phyloP scores from a whole-genome alignment of 305 asterid species.

The Fraxinus albicans region DNA sequence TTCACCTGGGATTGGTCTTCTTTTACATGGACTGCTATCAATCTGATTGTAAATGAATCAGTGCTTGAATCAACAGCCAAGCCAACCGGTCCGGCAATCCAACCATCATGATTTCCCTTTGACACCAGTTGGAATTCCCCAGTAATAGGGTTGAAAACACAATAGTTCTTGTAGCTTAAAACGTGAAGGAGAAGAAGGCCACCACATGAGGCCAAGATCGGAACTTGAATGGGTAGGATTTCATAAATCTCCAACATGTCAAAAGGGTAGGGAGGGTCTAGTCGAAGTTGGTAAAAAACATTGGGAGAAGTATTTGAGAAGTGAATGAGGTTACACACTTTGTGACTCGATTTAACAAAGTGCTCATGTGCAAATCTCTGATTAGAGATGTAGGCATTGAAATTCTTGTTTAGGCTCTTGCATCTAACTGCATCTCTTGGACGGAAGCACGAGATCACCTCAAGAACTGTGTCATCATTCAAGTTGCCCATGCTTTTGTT shows the following conservation, averaged over 20 bases:
- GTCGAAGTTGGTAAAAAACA: neutral
- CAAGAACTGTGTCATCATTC: neutral
- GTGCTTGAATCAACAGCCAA: neutral
- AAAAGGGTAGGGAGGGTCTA: neutral
- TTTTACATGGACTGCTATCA: neutral
- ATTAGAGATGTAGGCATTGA: neutral
- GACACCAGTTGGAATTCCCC: neutral
- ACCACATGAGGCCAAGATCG: neutral
- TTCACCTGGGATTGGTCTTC: neutral
- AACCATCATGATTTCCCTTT: neutral
- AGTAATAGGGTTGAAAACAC: neutral
- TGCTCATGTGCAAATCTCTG: neutral
- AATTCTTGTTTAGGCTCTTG: neutral
- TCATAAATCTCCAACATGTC: neutral
- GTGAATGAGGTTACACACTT: neutral
- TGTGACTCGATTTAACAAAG: neutral
- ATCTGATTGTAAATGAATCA: neutral
- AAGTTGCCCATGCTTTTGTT: neutral
- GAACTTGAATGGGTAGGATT: neutral
- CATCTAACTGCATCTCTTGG: neutral
- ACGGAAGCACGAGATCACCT: neutral
- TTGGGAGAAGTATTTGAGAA: neutral
- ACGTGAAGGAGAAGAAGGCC: neutral
- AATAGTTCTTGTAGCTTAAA: neutral
- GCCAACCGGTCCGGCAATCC: neutral